phyloP scores from a whole-genome alignment of 352 stramenopile species.

The Phytophthora lateralis region DNA sequence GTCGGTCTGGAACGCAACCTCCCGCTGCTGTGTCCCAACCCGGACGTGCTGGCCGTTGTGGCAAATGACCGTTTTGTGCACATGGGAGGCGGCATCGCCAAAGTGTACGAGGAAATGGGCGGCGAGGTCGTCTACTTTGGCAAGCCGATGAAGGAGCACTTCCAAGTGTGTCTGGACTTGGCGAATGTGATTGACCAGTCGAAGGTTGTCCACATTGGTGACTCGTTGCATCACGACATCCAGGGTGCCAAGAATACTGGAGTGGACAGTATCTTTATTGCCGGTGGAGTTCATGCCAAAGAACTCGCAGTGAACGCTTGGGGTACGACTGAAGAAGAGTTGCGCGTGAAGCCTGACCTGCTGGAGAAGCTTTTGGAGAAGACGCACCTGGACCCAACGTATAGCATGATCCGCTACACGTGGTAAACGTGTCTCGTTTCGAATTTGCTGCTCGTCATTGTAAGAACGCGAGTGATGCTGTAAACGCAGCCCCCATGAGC shows the following conservation, averaged over 20 bases:
- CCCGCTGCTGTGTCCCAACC: slow-evolving; percentile 88
- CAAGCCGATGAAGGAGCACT: slow-evolving; percentile 83
- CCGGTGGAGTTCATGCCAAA: slow-evolving; percentile 57
- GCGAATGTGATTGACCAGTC: slow-evolving; percentile 31
- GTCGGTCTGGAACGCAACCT: slow-evolving; percentile 56
- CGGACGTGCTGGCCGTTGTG: slow-evolving; percentile 81
- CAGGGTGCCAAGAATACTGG: slow-evolving; percentile 54
- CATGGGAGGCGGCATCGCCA: slow-evolving; percentile 79
- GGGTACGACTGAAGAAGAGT: slow-evolving; percentile 26
- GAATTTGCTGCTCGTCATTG: neutral
- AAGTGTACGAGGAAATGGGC: slow-evolving; percentile 79
- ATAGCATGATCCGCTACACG: slow-evolving; percentile 40
- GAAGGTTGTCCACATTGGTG: slow-evolving; percentile 65
- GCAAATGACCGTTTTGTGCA: slow-evolving; percentile 63
- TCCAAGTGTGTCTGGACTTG: slow-evolving; percentile 63
- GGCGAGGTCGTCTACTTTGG: slow-evolving; percentile 82
- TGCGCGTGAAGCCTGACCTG: slow-evolving; percentile 32
- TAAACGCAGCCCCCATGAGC: neutral
- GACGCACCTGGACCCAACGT: slow-evolving; percentile 32
- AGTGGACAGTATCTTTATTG: slow-evolving; percentile 66
- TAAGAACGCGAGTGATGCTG: neutral
- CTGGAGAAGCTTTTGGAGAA: slow-evolving; percentile 31
- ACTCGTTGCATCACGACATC: slow-evolving; percentile 75
- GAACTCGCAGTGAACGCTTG: slow-evolving; percentile 45
- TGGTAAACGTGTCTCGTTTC: slow-evolving; percentile 29